Conservation (phyloP, 2,329 filamentous ascomycete species). For the Colletotrichum sp. region DNA sequence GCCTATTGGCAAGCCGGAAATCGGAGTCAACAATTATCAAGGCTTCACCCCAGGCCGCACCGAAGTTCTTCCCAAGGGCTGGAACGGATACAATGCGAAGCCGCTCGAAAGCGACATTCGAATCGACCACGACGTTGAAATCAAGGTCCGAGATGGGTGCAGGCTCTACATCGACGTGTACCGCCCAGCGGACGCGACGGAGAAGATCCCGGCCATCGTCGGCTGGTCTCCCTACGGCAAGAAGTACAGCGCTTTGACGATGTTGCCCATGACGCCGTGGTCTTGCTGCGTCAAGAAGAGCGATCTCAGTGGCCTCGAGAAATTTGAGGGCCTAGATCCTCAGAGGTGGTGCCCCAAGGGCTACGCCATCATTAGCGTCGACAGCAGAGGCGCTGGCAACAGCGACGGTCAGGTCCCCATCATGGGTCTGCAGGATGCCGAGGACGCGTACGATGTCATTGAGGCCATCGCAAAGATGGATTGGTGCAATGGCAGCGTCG, state of each 20-base stretch:
- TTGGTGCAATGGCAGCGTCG: conserved; percentile 36
- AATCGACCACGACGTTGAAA: conserved; percentile 50
- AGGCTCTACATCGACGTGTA: conserved; percentile 50
- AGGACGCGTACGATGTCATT: conserved; percentile 32
- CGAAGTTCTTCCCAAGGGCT: conserved; percentile 43
- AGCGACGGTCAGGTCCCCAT: conserved; percentile 21
- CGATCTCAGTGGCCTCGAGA: conserved; percentile 27
- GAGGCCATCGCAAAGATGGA: conserved; percentile 31
- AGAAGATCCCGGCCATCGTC: conserved; percentile 47
- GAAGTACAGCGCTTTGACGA: conserved; percentile 44
- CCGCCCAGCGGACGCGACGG: conserved; percentile 37
- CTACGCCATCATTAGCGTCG: conserved; percentile 39
- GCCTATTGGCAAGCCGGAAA: conserved; percentile 29
- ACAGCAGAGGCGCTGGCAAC: conserved; percentile 35
- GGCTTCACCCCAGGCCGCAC: conserved; percentile 39
- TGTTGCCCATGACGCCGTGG: conserved; percentile 33
- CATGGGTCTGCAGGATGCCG: conserved; percentile 34
- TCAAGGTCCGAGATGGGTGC: conserved; percentile 46
- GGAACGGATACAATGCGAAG: conserved; percentile 38
- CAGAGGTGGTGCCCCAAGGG: conserved; percentile 33
- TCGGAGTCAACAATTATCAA: conserved; percentile 21
- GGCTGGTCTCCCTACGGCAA: conserved; percentile 54
- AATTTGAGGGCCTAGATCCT: conserved; percentile 30
- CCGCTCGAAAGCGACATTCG: conserved; percentile 39
- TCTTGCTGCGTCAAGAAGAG: conserved; percentile 24